phyloP scores from a whole-genome alignment of 108 stramenopile species.

The Bacterosira constricta region DNA sequence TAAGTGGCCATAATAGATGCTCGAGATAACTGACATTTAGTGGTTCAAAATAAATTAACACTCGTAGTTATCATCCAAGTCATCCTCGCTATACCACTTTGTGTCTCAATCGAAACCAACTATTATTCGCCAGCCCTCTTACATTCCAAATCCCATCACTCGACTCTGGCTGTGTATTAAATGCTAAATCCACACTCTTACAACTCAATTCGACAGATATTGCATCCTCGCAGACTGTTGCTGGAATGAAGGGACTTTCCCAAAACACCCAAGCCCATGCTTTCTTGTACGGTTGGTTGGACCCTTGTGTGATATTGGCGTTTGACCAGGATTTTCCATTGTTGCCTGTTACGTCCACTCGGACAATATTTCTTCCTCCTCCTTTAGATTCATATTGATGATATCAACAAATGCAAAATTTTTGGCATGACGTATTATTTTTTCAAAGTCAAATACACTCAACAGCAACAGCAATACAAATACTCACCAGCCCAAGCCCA shows the following conservation, averaged over 20 bases:
- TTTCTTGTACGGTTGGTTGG: constrained; percentile 63
- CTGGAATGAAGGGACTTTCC: constrained; percentile 75
- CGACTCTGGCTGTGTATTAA: constrained; percentile 80
- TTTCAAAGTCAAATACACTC: neutral
- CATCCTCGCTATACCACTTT: constrained; percentile 10
- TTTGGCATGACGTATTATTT: too few species aligned
- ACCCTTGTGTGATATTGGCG: constrained; percentile 69
- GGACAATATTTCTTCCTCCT: constrained; percentile 85
- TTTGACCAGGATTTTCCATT: constrained; percentile 70
- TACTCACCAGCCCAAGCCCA: constrained; percentile 86
- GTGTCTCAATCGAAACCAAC: constrained; percentile 56
- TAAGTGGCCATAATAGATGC: too few species aligned
- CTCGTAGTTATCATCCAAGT: neutral
- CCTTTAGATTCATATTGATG: neutral
- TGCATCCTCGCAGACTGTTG: constrained; percentile 65
- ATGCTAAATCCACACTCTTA: constrained; percentile 79
- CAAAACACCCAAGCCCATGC: constrained; percentile 92
- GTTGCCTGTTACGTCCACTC: constrained; percentile 83
- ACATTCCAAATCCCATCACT: constrained; percentile 83
- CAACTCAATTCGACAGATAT: constrained; percentile 61
- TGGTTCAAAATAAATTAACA: too few species aligned
- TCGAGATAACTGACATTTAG: too few species aligned
- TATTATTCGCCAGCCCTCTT: constrained; percentile 82
- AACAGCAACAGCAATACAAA: neutral
- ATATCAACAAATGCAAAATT: neutral